phyloP scores from a whole-genome alignment of 257 asterid species.

The Asclepias syriaca region DNA sequence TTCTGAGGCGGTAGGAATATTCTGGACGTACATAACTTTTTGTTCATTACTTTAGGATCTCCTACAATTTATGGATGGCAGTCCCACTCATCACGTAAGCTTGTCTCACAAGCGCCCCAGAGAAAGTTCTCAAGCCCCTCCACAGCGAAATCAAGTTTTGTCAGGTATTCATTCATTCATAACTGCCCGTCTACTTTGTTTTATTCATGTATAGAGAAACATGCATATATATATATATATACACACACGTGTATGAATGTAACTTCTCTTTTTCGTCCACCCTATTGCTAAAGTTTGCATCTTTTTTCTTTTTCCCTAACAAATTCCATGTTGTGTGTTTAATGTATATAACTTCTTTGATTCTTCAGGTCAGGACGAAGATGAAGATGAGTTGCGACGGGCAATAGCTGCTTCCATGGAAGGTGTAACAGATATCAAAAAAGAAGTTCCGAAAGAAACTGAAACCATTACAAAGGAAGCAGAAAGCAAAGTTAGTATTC shows the following conservation, averaged over 20 bases:
- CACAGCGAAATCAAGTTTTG: conserved; percentile 21
- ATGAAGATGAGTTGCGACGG: conserved; percentile 59
- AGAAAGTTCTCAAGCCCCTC: conserved; percentile 55
- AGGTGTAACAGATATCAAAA: conserved; percentile 33
- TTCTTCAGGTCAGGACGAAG: conserved; percentile 48
- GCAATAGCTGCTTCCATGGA: conserved; percentile 91
- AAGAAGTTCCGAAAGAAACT: conserved; percentile 20
- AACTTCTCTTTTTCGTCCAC: not conserved
- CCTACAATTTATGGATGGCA: conserved; percentile 76
- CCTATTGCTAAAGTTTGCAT: not conserved
- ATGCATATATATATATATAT: not conserved
- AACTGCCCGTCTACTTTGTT: not conserved
- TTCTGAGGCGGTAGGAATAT: not conserved
- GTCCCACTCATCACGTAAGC: conserved; percentile 71
- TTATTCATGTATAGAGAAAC: not conserved
- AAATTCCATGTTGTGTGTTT: too few species aligned
- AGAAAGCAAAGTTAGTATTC: conserved; percentile 24
- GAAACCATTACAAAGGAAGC: conserved; percentile 33
- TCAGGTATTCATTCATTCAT: not conserved
- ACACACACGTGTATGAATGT: not conserved
- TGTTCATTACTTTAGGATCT: conserved; percentile 56
- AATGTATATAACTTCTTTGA: not conserved
- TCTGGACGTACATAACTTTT: too few species aligned
- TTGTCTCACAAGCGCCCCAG: conserved; percentile 84
- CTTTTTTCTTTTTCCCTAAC: too few species aligned